Conservation (phyloP, 495 filamentous ascomycete genomes). For the Xylaria palmicola region DNA sequence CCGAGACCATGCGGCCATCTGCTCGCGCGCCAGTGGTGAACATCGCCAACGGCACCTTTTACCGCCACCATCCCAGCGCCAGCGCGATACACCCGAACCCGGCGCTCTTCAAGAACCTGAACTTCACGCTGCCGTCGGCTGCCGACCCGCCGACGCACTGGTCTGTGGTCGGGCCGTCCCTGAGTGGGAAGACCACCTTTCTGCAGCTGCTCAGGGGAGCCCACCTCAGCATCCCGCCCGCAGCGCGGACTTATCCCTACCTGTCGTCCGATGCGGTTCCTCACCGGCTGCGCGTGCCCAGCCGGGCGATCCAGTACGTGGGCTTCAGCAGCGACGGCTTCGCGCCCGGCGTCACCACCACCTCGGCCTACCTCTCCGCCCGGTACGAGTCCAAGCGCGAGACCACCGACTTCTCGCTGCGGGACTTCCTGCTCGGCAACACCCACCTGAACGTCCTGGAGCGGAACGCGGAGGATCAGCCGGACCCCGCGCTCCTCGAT, state of each 20-base stretch:
- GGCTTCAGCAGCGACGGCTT: conserved; percentile 69
- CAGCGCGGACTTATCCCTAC: conserved; percentile 72
- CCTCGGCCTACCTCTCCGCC: conserved; percentile 81
- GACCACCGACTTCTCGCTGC: conserved; percentile 80
- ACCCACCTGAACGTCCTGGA: conserved; percentile 64
- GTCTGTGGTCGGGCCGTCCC: conserved; percentile 72
- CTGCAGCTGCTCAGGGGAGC: conserved; percentile 72
- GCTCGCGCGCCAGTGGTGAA: conserved; percentile 59
- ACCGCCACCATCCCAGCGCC: conserved; percentile 68
- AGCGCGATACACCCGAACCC: conserved; percentile 50
- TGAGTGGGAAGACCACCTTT: conserved; percentile 71
- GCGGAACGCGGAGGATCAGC: conserved; percentile 52
- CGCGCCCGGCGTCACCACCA: conserved; percentile 37
- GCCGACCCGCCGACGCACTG: conserved; percentile 55
- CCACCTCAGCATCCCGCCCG: conserved; percentile 69
- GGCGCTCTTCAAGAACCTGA: conserved; percentile 66
- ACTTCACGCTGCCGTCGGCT: conserved; percentile 61
- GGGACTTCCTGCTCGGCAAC: conserved; percentile 74
- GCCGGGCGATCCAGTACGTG: conserved; percentile 74
- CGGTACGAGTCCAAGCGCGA: conserved; percentile 90
- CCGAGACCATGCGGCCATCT: conserved; percentile 36
- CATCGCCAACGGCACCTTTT: conserved; percentile 77
- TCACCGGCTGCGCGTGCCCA: conserved; percentile 51
- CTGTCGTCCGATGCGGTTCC: conserved; percentile 63
- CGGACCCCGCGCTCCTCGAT: conserved; percentile 48